These are phyloP conservation scores for Ensete ventricosum DNA, from an alignment of 176 grass and related monocot genomes.

Conservation along the genomic window DNA sequence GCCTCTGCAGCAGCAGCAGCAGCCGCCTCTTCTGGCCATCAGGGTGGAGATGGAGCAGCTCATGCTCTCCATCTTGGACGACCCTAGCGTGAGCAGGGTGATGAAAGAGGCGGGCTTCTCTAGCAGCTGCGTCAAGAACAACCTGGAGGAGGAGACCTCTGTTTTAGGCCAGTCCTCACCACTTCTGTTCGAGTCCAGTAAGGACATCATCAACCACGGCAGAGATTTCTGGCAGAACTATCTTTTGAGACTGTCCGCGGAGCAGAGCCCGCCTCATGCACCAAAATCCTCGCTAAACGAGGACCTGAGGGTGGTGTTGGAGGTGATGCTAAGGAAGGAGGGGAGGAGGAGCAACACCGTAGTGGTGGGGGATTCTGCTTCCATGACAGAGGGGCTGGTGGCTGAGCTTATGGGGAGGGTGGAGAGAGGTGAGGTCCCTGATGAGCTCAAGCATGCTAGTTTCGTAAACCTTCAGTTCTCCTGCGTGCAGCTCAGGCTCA, in stretches of 20 bases:
- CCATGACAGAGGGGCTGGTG: slow-evolving; percentile 46
- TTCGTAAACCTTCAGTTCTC: slow-evolving; percentile 69
- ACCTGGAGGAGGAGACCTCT: slow-evolving; percentile 56
- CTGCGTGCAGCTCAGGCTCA: slow-evolving; percentile 59
- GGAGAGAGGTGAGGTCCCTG: slow-evolving; percentile 57
- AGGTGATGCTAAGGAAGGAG: slow-evolving; percentile 50
- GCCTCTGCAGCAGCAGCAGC: slow-evolving; percentile 28
- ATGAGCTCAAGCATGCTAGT: slow-evolving; percentile 45
- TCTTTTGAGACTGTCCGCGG: slow-evolving; percentile 34
- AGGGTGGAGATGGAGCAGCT: slow-evolving; percentile 85
- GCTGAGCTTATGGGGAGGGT: slow-evolving; percentile 42
- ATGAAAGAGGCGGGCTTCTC: slow-evolving; percentile 92
- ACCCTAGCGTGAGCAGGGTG: slow-evolving; percentile 80
- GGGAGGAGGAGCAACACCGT: slow-evolving; percentile 42
- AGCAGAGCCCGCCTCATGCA: not conserved
- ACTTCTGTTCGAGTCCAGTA: not conserved
- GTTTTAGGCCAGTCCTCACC: slow-evolving; percentile 17
- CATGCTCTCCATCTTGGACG: slow-evolving; percentile 80
- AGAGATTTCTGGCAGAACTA: slow-evolving; percentile 44
- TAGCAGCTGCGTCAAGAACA: slow-evolving; percentile 65
- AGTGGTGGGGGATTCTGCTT: slow-evolving; percentile 63
- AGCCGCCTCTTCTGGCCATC: slow-evolving; percentile 56
- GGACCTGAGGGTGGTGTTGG: slow-evolving; percentile 46
- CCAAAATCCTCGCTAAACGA: slow-evolving; percentile 21
- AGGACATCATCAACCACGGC: slow-evolving; percentile 19